These are phyloP conservation scores for Botrytis byssoidea DNA, from an alignment of 2,329 filamentous ascomycete genomes.

Conservation along the genomic window DNA sequence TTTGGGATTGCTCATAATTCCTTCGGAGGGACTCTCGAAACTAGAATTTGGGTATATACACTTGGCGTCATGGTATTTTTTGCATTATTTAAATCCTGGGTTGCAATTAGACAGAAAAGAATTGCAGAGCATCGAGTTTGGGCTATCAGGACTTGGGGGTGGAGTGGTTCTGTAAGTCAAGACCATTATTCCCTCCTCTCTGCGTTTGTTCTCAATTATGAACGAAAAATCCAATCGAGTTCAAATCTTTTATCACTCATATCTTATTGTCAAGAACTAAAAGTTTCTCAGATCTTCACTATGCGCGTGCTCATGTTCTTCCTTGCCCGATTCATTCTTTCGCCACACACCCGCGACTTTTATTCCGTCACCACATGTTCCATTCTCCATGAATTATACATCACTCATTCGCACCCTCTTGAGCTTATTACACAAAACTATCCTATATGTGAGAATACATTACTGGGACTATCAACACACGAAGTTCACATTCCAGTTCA, in stretches of 20 bases:
- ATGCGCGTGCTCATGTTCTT: constrained; percentile 1
- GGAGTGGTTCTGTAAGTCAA: constrained; percentile 1
- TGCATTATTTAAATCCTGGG: constrained; percentile 1
- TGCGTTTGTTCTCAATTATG: too few species aligned
- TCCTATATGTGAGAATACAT: neutral
- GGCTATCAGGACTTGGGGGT: constrained; percentile 20
- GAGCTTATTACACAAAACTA: neutral
- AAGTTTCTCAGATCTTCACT: neutral
- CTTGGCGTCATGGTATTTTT: neutral
- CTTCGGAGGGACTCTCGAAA: constrained; percentile 14
- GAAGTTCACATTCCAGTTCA: neutral
- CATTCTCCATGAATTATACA: neutral
- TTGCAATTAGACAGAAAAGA: neutral
- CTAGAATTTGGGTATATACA: constrained; percentile 10
- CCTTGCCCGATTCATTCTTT: neutral
- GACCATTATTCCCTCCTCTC: neutral
- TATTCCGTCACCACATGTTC: constrained; percentile 8
- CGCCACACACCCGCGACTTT: neutral
- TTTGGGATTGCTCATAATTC: constrained; percentile 8
- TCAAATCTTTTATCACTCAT: neutral
- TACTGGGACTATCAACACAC: neutral
- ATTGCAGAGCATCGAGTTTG: neutral
- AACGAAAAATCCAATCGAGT: too few species aligned
- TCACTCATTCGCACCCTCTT: neutral
- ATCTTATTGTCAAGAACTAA: neutral